These are phyloP conservation scores for Fragaria vesca DNA, from an alignment of 306 rosid genomes.

Conservation along the genomic window DNA sequence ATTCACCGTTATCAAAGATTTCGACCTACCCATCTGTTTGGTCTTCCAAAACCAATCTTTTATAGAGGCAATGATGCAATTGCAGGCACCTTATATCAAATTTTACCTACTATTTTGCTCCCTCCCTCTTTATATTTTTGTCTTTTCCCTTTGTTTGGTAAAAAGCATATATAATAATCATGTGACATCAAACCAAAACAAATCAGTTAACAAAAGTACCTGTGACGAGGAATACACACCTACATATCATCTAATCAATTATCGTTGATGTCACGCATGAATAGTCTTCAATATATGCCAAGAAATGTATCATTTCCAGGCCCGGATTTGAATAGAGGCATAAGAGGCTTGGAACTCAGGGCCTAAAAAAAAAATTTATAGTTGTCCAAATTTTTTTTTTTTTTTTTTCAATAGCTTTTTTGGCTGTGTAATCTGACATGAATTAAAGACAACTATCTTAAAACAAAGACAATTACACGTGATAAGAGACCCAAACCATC, in stretches of 20 bases:
- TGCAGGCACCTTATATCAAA: background rate
- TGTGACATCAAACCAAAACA: background rate
- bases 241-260: background rate
- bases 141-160: background rate
- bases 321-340: too few species aligned
- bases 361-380: too few species aligned
- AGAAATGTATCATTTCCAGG: background rate
- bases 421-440: too few species aligned
- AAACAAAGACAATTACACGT: too few species aligned
- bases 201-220: background rate
- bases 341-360: too few species aligned
- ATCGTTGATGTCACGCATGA: background rate
- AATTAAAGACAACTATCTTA: too few species aligned
- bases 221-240: background rate
- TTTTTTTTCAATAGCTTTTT: too few species aligned
- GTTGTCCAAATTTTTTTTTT: too few species aligned
- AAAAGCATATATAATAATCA: constrained; percentile 1
- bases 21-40: constrained; percentile 11
- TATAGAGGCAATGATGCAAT: constrained; percentile 2
- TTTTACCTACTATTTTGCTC: background rate
- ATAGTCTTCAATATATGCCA: background rate
- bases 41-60: constrained; percentile 7
- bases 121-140: background rate
- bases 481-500: too few species aligned
- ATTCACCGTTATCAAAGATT: constrained; percentile 4